A percentile compares a stretch with the other conserved stretches of the same genome.
phyloP scores from a whole-genome alignment of 345 rosid species.

The Angophora floribunda region DNA sequence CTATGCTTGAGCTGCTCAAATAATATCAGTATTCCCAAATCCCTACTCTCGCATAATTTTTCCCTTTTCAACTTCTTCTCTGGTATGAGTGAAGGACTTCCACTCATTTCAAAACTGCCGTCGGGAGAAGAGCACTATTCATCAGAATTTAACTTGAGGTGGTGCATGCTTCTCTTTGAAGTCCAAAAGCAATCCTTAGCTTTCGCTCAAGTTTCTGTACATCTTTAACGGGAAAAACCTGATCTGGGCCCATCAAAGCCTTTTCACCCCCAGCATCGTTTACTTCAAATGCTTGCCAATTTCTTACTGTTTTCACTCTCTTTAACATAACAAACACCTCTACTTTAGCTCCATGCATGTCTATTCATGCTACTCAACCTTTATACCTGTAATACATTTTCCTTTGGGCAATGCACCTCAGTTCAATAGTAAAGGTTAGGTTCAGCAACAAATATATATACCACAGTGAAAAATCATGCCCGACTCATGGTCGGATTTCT shows the following conservation, averaged over 20 bases:
- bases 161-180: neutral
- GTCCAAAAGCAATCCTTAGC: neutral
- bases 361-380: too few relatives aligned
- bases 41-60: neutral
- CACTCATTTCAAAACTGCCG: neutral
- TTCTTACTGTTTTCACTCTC: neutral
- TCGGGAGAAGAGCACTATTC: neutral
- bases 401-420: neutral
- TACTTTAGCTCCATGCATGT: neutral
- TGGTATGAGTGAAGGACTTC: neutral
- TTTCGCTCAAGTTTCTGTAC: neutral
- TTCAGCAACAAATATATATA: neutral
- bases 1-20: neutral
- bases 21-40: neutral
- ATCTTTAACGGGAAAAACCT: neutral
- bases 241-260: neutral
- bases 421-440: neutral
- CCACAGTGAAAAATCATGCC: neutral
- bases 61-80: neutral
- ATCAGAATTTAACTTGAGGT: neutral
- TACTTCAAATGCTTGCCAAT: neutral
- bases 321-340: neutral
- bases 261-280: neutral
- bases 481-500: neutral
- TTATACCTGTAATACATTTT: neutral